Evolutionary conservation across 139 green algal genomes (phyloP), one percentile per base, ranked within the genome.

Genomic region (Tetratostichococcus sp.): DNA sequence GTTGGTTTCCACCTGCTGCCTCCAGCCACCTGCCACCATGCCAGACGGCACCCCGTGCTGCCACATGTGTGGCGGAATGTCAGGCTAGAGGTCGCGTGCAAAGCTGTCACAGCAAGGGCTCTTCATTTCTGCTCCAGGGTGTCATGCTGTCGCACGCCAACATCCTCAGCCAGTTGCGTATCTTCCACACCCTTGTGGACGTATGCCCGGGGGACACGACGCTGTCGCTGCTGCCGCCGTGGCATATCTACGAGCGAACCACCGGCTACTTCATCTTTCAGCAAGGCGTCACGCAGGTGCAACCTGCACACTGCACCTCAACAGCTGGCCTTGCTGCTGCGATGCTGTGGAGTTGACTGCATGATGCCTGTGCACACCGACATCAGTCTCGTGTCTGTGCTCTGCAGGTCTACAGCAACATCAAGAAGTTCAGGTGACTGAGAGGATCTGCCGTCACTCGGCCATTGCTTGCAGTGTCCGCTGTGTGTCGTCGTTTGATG

Each of bases 181-280:
- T 86, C 73, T 75, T 94, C 35, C 62, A 68, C 22, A 39, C 83
- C 77, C 91, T 94, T 70, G 21, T 97, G 19, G 19, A 80, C 8
- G 73, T 91, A 16, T 4, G 62, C 21, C 62, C 86, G 5, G 85
- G 86, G 5, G 76, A 95, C 28, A 78, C 67, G 2, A 78, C 85
- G 16, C 82, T 98, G 58, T 89, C 74, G 43, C 82, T 98, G 74
- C 86, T 98, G 81, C 94, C 94, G 25, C 90, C 93, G 3, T 98
- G 94, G 94, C 93, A 98, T 83, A 96, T 98, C 81, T 97, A 97
- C 72, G 89, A 94, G 85, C 84, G 90, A 32, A 84, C 83, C 26
- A 66, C n/a, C 31, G 80, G 76, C 69, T 93, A 94, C 86, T 95
- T 87, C 65, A 72, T 92, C 22, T 80, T 89, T 73, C 79, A 34